phyloP scores from a whole-genome alignment of 2,329 filamentous ascomycete genomes.

The Amphichorda felina region DNA sequence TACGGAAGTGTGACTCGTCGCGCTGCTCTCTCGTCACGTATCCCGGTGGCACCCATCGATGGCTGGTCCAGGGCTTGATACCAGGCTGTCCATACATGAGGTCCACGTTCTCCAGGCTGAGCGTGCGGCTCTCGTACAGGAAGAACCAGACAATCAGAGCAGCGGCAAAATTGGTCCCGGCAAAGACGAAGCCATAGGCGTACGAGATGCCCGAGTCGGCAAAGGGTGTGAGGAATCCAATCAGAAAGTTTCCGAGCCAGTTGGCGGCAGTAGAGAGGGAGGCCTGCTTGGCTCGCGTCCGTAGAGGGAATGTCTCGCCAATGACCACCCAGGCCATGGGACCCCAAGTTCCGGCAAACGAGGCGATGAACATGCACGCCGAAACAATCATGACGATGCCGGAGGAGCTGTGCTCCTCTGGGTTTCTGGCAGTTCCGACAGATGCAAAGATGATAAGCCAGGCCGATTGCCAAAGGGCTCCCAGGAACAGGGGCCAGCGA shows the following conservation, averaged over 20 bases:
- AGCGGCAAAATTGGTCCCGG: conserved; percentile 46
- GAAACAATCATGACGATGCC: conserved; percentile 62
- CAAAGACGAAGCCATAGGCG: conserved; percentile 54
- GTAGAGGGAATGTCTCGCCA: conserved; percentile 51
- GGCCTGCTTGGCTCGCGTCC: conserved; percentile 41
- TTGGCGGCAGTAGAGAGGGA: conserved; percentile 42
- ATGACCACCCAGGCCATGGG: conserved; percentile 59
- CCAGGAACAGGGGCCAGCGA: conserved; percentile 54
- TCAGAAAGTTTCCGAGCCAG: conserved; percentile 54
- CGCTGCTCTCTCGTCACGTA: conserved; percentile 26
- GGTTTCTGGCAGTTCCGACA: conserved; percentile 35
- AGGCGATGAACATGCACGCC: conserved; percentile 63
- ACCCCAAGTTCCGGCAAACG: conserved; percentile 59
- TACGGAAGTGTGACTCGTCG: conserved; percentile 15
- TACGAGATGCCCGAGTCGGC: conserved; percentile 51
- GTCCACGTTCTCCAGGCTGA: conserved; percentile 61
- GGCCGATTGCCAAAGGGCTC: conserved; percentile 54
- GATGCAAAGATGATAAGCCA: conserved; percentile 55
- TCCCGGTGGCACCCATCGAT: conserved; percentile 36
- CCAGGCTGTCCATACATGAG: conserved; percentile 51
- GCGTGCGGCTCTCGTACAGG: conserved; percentile 51
- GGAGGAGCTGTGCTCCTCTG: conserved; percentile 28
- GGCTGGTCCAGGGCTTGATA: conserved; percentile 50
- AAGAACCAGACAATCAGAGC: conserved; percentile 56
- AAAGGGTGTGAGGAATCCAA: conserved; percentile 57